A percentile compares a stretch with the other conserved stretches of the same genome.
phyloP scores from a whole-genome alignment of 176 grass and related monocot genomes.

The Oryza glaberrima region DNA sequence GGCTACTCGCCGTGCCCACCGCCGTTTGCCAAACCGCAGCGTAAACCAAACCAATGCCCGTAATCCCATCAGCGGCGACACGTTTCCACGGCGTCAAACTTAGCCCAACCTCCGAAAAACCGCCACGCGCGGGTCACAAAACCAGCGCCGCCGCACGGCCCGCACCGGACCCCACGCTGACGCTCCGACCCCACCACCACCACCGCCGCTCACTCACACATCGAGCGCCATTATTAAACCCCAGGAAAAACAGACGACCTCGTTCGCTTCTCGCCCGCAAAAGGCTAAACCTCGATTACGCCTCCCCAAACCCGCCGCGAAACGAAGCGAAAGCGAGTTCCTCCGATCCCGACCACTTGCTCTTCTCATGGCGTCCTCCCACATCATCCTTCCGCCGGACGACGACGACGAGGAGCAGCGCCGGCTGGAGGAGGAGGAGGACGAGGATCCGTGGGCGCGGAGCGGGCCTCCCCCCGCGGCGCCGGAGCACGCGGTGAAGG shows the following conservation, averaged over 20 bases:
- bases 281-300: slow-evolving; percentile 23
- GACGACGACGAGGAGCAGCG: slow-evolving; percentile 34
- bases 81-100: not conserved
- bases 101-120: not conserved
- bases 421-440: slow-evolving; percentile 21
- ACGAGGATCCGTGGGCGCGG: not conserved
- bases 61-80: not conserved
- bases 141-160: slow-evolving; percentile 7
- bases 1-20: not conserved
- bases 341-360: not conserved
- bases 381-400: slow-evolving; percentile 62
- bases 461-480: not conserved
- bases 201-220: not conserved
- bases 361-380: slow-evolving; percentile 49
- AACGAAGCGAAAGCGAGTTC: slow-evolving; percentile 26
- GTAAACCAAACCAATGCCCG: not conserved
- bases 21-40: slow-evolving; percentile 7
- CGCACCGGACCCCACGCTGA: not conserved
- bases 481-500: slow-evolving; percentile 10
- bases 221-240: slow-evolving; percentile 26
- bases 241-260: not conserved
- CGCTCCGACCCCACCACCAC: not conserved
- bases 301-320: not conserved
- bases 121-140: not conserved
- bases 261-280: slow-evolving; percentile 12